Base-by-base conservation (phyloP, 1,284 basidiomycete genomes). In the Rhodotorula sp. region DNA sequence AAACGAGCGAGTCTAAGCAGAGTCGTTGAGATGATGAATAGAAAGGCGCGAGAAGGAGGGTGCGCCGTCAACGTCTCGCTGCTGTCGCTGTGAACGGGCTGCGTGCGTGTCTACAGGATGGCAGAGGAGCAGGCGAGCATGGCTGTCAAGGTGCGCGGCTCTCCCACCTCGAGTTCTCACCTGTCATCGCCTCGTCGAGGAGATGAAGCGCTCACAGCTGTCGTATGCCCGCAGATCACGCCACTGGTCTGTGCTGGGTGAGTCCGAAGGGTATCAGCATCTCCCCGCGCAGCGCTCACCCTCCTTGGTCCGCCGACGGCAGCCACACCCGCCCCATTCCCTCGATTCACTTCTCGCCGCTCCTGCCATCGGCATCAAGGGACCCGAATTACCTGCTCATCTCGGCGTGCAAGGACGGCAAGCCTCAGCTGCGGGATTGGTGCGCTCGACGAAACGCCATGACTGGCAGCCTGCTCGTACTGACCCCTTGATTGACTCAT, bases 321-420 rank as follows among this genome's bases (percentile, higher is more conserved):
- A 73, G 76, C 2, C 76, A 77, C 70, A 77, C 76, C 11, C 68
- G 77, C 32, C 77, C 77, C 2, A 60, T 78, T 19, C 69, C 73
- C 5, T 64, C 69, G 9, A 52, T 78, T 11, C 64, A 72, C 47
- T 78, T 76, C 65, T 73, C 68, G n/a, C 59, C 67, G 11, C 64
- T 71, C 49, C 59, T 70, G 17, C 51, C 67, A 0, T 59, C 53
- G 15, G 29, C 66, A 9, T 47, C 73, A 7, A 24, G 60, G n/a
- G 92, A 95, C 81, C 86, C 87, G 70, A 87, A 88, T 39, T 97
- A 89, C 81, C 84, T 94, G 72, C 85, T 97, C 74, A 90, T 95
- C 77, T 95, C 92, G 63, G 91, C 90, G 76, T 96, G 94, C 84
- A 96, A 97, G 82, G 94, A 96, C 84, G 93, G 93, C 46, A 94